phyloP scores from a whole-genome alignment of 805 yeast genomes.

The Metschnikowia aberdeeniae region DNA sequence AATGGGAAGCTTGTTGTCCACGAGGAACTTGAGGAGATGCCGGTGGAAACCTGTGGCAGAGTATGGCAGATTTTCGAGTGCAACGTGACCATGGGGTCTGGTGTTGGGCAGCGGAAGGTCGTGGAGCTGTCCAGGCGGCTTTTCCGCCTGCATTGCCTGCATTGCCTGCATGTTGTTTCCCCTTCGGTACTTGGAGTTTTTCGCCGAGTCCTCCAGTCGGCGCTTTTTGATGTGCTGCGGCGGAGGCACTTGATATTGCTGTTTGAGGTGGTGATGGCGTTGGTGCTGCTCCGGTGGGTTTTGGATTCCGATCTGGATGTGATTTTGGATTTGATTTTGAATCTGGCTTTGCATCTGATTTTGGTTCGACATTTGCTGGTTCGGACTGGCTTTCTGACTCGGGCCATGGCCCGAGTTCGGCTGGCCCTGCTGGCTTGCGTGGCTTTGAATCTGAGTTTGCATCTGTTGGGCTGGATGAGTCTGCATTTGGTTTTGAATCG shows the following conservation, averaged over 20 bases:
- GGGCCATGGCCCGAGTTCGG: no score
- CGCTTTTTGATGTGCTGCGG: background rate
- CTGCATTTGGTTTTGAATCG: background rate
- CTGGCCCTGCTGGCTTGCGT: background rate
- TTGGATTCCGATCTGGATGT: background rate
- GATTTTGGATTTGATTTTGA: background rate
- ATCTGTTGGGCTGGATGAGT: background rate
- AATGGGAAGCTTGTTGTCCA: conserved; percentile 50
- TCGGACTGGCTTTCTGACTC: no score
- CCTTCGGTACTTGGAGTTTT: background rate
- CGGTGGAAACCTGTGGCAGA: conserved; percentile 46
- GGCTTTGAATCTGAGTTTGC: conserved; percentile 1
- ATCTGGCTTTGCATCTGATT: no score
- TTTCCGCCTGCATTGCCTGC: background rate
- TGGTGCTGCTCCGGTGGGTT: conserved; percentile 3
- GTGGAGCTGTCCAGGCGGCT: conserved; percentile 9
- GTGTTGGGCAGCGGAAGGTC: background rate
- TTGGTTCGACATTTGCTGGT: no score
- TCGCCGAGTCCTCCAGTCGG: background rate
- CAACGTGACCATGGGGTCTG: background rate
- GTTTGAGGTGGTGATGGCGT: background rate
- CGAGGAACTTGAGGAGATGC: conserved; percentile 46
- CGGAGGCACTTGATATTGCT: background rate
- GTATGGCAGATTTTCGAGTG: conserved; percentile 40
- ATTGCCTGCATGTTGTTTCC: conserved; percentile 2